These are phyloP conservation scores for Pharnaceum exiguum DNA, from an alignment of 148 eudicot genomes.

Conservation along the genomic window DNA sequence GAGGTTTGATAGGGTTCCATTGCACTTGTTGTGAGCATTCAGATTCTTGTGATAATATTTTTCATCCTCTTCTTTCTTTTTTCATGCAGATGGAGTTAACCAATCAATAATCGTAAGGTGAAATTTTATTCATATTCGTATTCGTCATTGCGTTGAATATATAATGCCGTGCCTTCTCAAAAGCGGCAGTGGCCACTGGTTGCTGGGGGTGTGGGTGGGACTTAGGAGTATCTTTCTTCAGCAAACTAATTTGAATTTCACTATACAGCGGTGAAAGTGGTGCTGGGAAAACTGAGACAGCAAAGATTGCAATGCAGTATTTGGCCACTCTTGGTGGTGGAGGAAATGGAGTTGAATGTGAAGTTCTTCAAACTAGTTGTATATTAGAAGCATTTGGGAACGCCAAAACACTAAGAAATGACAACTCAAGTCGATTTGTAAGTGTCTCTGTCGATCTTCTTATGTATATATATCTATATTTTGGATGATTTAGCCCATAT, in stretches of 20 bases:
- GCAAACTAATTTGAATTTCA: neutral
- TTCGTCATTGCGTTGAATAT: neutral
- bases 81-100: slow-evolving; percentile 69
- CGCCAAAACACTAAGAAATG: slow-evolving; percentile 86
- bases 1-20: slow-evolving; percentile 44
- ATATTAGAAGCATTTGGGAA: slow-evolving; percentile 94
- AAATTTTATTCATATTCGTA: slow-evolving; percentile 5
- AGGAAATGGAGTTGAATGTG: slow-evolving; percentile 56
- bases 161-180: neutral
- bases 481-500: too few species aligned
- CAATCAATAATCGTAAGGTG: slow-evolving; percentile 92
- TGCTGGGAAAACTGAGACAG: slow-evolving; percentile 97
- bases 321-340: slow-evolving; percentile 82
- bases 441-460: slow-evolving; percentile 16
- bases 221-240: neutral
- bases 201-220: neutral
- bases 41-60: neutral
- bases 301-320: slow-evolving; percentile 88
- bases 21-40: slow-evolving; percentile 10
- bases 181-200: too few species aligned
- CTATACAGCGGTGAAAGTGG: slow-evolving; percentile 91
- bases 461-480: neutral
- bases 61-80: slow-evolving; percentile 9
- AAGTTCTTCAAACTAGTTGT: slow-evolving; percentile 71
- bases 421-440: slow-evolving; percentile 95